Base-by-base conservation (phyloP, 176 grass and related monocot species). In the Saccharum officinarum region DNA sequence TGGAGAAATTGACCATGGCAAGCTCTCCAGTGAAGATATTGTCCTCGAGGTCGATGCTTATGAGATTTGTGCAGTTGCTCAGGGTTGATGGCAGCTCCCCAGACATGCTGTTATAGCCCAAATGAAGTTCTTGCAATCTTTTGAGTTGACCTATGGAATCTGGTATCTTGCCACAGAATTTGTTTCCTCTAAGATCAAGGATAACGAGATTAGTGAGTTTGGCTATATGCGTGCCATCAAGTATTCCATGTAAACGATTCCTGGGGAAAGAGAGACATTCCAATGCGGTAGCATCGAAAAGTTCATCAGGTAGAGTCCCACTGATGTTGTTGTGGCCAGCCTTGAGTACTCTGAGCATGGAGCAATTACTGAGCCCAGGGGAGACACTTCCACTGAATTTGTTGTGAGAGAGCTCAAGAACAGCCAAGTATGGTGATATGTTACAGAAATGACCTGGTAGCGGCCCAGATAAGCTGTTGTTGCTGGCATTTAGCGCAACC, bases 331-430 rank as follows among this genome's bases (percentile, higher is more conserved):
- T 92, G 44, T 82, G 30, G 9, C 71, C 81, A 23, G 25, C 82
- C 57, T 81, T 84, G 67, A 92, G 73, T 1, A 82, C 71, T 76
- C 8, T 85, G 1, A 92, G 70, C 26, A 0, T 23, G 14, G 85
- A 88, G 82, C 90, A 92, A 14, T 67, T 23, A 15, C 77, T 20
- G 2, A 88, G 1, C 30, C 8, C 63, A 1, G 23, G 6, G 0
- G 76, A 64, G 0, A 92, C 31, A 3, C 2, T 46, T 1, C 82
- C 86, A 69, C 64, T 52, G 7, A 88, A 66, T 37, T 59, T 10
- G 33, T 92, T 92, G 31, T 73, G 59, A 10, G n/a, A 73, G 22
- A 89, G 41, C 2, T 89, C 90, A n/a, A 92, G 90, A 4, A 68
- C 20, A 3, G 22, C 1, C 0, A 92, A 41, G 10, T 31, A 31